A percentile compares a stretch with the other conserved stretches of the same genome.
Evolutionary conservation across 441 rosid species (phyloP).

Genomic region (Sinapis alba): DNA sequence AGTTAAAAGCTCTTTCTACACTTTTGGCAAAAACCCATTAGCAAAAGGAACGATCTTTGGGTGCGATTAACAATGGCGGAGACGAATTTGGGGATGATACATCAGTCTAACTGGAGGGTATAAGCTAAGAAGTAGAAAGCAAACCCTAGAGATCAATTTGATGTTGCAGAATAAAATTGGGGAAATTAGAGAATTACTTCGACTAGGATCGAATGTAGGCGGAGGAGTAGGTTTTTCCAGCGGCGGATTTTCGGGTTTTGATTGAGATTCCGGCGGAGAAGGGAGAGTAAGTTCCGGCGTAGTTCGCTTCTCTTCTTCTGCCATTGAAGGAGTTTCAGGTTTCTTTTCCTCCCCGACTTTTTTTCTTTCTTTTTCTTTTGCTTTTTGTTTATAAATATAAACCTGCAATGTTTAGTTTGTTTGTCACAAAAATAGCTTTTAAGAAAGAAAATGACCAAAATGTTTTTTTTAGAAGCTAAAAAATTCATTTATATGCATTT

Average conservation of each 20-base stretch:
- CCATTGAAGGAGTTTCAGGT: slow-evolving; percentile 32
- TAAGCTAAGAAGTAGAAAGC: neutral
- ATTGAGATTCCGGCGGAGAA: slow-evolving; percentile 14
- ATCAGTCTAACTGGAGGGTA: neutral
- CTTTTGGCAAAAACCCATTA: neutral
- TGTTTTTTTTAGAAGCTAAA: too few species aligned
- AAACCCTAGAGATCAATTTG: slow-evolving; percentile 30
- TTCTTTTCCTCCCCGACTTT: neutral
- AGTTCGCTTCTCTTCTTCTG: slow-evolving; percentile 38
- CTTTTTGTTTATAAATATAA: too few species aligned
- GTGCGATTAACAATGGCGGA: slow-evolving; percentile 19
- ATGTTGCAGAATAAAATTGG: neutral
- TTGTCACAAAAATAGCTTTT: too few species aligned
- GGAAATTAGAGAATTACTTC: slow-evolving; percentile 57
- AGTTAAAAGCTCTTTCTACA: neutral
- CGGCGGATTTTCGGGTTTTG: slow-evolving; percentile 20
- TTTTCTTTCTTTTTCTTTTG: too few species aligned
- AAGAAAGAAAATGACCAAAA: too few species aligned
- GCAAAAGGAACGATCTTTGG: slow-evolving; percentile 11
- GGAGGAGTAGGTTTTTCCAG: slow-evolving; percentile 32
- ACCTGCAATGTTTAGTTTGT: too few species aligned
- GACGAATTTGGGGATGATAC: neutral
- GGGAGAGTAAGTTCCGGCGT: slow-evolving; percentile 25
- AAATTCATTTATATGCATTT: too few species aligned
- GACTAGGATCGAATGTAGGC: slow-evolving; percentile 69